Evolutionary conservation across 1,284 basidiomycete genomes (phyloP).

Genomic region (Trichosporon asahii): DNA sequence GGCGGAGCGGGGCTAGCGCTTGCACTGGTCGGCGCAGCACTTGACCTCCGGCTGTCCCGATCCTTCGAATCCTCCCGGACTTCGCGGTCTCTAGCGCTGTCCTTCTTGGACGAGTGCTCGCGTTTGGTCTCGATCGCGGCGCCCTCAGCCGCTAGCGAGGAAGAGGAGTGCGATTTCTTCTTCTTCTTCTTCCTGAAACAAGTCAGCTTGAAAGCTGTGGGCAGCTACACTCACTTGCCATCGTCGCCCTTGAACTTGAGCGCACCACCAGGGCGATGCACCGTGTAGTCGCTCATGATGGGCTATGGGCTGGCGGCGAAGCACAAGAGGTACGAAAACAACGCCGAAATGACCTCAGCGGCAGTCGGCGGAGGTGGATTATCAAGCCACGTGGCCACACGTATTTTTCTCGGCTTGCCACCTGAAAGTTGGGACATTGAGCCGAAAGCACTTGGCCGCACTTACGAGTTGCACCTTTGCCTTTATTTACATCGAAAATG

Average conservation of each 20-base stretch:
- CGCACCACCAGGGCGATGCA: slow-evolving; percentile 73
- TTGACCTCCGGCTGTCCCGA: slow-evolving; percentile 5
- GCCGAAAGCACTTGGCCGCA: neutral
- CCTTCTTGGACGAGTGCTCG: slow-evolving; percentile 46
- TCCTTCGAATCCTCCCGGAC: neutral
- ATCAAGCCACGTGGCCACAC: slow-evolving; percentile 5
- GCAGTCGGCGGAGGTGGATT: neutral
- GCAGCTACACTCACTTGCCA: slow-evolving; percentile 65
- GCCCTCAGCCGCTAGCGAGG: neutral
- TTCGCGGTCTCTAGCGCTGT: slow-evolving; percentile 48
- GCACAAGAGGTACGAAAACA: slow-evolving; percentile 1
- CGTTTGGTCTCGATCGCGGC: neutral
- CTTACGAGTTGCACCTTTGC: neutral
- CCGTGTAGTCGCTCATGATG: slow-evolving; percentile 67
- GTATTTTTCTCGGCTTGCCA: slow-evolving; percentile 4
- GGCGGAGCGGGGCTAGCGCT: neutral
- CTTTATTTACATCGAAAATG: slow-evolving; percentile 10
- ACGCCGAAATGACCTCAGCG: neutral
- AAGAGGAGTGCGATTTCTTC: slow-evolving; percentile 70
- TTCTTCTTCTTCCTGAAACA: slow-evolving; percentile 52
- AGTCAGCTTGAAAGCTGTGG: neutral
- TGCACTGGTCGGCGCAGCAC: neutral
- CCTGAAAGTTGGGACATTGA: slow-evolving; percentile 1
- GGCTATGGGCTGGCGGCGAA: slow-evolving; percentile 28
- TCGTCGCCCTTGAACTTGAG: slow-evolving; percentile 82